Conservation (phyloP, 768 basidiomycete genomes). For the Suillus spraguei region DNA sequence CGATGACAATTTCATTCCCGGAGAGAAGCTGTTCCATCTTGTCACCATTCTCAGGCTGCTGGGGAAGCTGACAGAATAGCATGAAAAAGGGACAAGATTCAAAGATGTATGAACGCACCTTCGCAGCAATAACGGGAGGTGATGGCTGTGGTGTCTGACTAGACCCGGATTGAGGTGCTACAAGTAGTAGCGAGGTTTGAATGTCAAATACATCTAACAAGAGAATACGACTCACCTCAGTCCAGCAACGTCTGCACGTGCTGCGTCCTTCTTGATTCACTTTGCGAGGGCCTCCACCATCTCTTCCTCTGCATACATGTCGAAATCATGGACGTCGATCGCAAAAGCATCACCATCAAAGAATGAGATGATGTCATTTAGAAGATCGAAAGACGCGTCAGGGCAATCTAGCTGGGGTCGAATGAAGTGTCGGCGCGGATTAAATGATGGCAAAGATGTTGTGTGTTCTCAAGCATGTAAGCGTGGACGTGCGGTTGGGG, state of each 20-base stretch:
- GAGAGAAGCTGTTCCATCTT: constrained; percentile 3
- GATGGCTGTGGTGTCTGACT: neutral
- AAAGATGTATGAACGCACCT: neutral
- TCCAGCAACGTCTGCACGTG: neutral
- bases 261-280: constrained; percentile 16
- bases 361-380: constrained; percentile 40
- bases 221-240: neutral
- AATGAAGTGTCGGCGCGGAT: constrained; percentile 36
- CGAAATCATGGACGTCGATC: constrained; percentile 28
- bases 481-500: constrained; percentile 15
- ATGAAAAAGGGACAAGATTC: neutral
- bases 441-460: constrained; percentile 10
- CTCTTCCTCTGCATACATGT: constrained; percentile 25
- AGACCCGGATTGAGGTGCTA: neutral
- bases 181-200: neutral
- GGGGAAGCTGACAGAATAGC: neutral
- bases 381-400: constrained; percentile 37
- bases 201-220: neutral
- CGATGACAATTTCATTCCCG: constrained; percentile 3
- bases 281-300: constrained; percentile 22
- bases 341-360: constrained; percentile 32
- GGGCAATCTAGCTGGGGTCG: constrained; percentile 33
- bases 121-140: neutral
- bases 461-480: constrained; percentile 16
- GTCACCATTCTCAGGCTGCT: neutral